Percentiles rank a stretch among this genome's conserved stretches.
These are phyloP conservation scores for Ulota crispa DNA, from an alignment of 225 moss, liverwort and hornwort genomes.

Conservation along the genomic window DNA sequence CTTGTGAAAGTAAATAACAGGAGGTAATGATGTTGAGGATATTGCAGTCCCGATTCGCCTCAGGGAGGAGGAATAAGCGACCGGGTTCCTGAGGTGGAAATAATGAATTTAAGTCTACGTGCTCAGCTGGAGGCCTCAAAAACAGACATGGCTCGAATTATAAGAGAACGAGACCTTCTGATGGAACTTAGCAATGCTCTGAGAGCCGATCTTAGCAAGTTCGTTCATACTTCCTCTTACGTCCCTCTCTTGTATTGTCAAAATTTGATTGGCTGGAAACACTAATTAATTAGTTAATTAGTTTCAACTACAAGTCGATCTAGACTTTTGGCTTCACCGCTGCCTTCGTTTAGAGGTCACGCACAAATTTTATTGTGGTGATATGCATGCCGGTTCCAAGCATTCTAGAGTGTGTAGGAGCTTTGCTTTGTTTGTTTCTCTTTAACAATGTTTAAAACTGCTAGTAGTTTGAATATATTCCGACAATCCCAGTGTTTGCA, in stretches of 20 bases:
- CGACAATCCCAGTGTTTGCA: constrained; percentile 30
- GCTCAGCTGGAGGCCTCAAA: constrained; percentile 69
- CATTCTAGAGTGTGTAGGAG: not conserved
- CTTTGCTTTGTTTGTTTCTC: not conserved
- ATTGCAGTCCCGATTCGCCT: constrained; percentile 40
- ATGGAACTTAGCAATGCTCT: constrained; percentile 96
- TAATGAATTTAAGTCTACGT: constrained; percentile 62
- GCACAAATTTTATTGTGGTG: not conserved
- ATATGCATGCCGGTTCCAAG: not conserved
- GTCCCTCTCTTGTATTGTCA: not conserved
- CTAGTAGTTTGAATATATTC: constrained; percentile 18
- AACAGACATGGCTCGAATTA: constrained; percentile 69
- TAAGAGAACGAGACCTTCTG: constrained; percentile 83
- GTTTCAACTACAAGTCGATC: not conserved
- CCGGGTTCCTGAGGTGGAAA: constrained; percentile 60
- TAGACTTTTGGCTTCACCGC: not conserved
- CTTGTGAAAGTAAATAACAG: constrained; percentile 19
- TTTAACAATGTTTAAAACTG: constrained; percentile 9
- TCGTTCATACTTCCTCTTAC: constrained; percentile 24
- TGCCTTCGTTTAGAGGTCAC: not conserved
- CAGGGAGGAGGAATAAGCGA: constrained; percentile 27
- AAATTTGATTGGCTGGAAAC: not conserved
- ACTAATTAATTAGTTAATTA: not conserved
- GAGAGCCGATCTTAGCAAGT: constrained; percentile 88
- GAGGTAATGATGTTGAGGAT: constrained; percentile 20